These are phyloP conservation scores for Hibiscus mutabilis DNA, from an alignment of 345 rosid genomes.

Conservation along the genomic window DNA sequence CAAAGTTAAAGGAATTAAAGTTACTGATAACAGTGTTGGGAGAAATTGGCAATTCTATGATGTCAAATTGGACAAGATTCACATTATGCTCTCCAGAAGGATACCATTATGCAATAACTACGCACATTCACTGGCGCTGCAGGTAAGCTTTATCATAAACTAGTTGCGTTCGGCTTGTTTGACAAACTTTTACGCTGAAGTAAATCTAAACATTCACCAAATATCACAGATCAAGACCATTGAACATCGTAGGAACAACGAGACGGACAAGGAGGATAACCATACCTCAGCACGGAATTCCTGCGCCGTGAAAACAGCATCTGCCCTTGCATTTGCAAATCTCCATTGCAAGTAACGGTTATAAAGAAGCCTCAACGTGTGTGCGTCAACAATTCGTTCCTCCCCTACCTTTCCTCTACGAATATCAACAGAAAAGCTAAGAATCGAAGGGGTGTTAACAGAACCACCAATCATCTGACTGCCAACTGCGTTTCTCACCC, in stretches of 20 bases:
- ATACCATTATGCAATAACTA: background rate
- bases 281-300: conserved; percentile 69
- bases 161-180: background rate
- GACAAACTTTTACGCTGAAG: background rate
- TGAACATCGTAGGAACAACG: conserved; percentile 1
- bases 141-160: background rate
- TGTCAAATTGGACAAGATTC: background rate
- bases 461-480: conserved; percentile 33
- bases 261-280: background rate
- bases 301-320: conserved; percentile 61
- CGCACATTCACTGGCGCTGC: background rate
- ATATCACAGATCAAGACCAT: background rate
- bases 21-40: background rate
- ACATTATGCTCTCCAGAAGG: background rate
- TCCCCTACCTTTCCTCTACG: conserved; percentile 85
- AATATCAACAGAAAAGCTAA: conserved; percentile 78
- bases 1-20: background rate
- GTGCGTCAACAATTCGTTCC: conserved; percentile 69
- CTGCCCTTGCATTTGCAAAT: conserved; percentile 74
- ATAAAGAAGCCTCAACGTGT: conserved; percentile 75
- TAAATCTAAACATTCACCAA: background rate
- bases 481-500: conserved; percentile 45
- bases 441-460: conserved; percentile 61
- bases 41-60: background rate
- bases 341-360: conserved; percentile 82